These are phyloP conservation scores for Candida michaelii DNA, from an alignment of 805 yeast species.

Conservation along the genomic window DNA sequence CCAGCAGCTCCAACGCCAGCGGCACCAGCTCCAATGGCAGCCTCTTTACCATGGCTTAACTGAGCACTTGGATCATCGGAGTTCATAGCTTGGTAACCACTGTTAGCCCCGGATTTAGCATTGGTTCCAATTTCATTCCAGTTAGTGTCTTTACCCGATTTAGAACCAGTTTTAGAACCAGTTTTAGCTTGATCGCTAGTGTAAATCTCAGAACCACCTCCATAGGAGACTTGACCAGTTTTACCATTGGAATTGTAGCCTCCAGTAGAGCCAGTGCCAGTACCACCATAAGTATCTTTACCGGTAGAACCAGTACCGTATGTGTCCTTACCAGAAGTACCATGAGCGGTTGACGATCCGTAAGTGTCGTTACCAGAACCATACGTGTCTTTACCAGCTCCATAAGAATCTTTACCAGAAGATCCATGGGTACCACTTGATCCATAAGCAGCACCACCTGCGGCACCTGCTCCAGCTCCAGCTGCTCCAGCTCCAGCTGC, in stretches of 20 bases:
- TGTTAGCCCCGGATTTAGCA: constrained; percentile 11
- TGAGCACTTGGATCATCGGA: constrained; percentile 13
- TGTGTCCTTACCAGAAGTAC: neutral
- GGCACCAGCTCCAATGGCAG: constrained; percentile 16
- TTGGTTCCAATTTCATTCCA: constrained; percentile 11
- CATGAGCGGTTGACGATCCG: too few relatives aligned
- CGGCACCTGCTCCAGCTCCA: constrained; percentile 15
- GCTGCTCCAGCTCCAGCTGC: constrained; percentile 5
- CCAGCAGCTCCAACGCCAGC: constrained; percentile 18
- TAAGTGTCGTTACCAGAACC: constrained; percentile 9
- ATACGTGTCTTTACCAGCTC: constrained; percentile 10
- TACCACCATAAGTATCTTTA: constrained; percentile 9
- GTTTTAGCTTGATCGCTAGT: neutral
- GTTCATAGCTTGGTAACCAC: constrained; percentile 9
- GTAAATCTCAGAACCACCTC: constrained; percentile 8
- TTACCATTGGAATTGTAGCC: constrained; percentile 1
- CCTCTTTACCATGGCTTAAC: constrained; percentile 14
- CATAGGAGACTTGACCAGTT: constrained; percentile 11
- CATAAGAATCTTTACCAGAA: constrained; percentile 11
- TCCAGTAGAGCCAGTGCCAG: constrained; percentile 2
- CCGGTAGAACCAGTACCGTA: constrained; percentile 14
- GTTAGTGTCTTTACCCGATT: constrained; percentile 6
- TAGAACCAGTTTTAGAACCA: neutral
- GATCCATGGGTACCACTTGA: constrained; percentile 17
- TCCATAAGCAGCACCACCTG: constrained; percentile 11